phyloP scores from a whole-genome alignment of 1,284 basidiomycete species.

The Puccinia polysora region DNA sequence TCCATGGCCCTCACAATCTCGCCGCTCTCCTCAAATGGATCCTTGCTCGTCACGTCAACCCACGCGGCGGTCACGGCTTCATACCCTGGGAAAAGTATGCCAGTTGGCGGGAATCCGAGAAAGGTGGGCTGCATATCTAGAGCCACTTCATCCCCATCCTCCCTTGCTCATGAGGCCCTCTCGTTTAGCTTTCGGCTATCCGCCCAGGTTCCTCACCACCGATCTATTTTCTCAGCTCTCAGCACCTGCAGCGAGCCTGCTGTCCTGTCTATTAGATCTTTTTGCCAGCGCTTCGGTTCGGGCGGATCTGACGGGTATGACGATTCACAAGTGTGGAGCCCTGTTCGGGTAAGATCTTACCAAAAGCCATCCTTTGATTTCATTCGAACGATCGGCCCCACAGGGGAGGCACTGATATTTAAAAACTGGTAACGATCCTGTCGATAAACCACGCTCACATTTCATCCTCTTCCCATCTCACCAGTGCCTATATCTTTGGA shows the following conservation, averaged over 20 bases:
- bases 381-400: too few relatives aligned
- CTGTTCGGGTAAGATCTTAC: slow-evolving; percentile 42
- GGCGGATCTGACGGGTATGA: slow-evolving; percentile 36
- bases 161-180: background rate
- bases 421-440: too few relatives aligned
- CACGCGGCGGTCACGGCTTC: slow-evolving; percentile 12
- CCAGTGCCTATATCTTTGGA: slow-evolving; percentile 39
- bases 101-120: slow-evolving; percentile 27
- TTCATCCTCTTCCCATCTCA: background rate
- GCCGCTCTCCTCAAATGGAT: slow-evolving; percentile 42
- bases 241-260: background rate
- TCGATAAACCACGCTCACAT: background rate
- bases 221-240: slow-evolving; percentile 2
- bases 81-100: slow-evolving; percentile 33
- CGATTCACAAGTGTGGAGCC: slow-evolving; percentile 32
- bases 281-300: slow-evolving; percentile 35
- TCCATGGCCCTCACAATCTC: slow-evolving; percentile 26
- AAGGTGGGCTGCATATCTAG: background rate
- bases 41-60: slow-evolving; percentile 25
- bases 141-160: background rate
- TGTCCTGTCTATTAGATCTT: slow-evolving; percentile 27
- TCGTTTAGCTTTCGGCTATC: slow-evolving; percentile 24
- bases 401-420: too few relatives aligned
- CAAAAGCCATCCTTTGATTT: too few relatives aligned
- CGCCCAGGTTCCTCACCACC: slow-evolving; percentile 21